phyloP scores from a whole-genome alignment of 768 basidiomycete genomes.

The Suillus lakei region DNA sequence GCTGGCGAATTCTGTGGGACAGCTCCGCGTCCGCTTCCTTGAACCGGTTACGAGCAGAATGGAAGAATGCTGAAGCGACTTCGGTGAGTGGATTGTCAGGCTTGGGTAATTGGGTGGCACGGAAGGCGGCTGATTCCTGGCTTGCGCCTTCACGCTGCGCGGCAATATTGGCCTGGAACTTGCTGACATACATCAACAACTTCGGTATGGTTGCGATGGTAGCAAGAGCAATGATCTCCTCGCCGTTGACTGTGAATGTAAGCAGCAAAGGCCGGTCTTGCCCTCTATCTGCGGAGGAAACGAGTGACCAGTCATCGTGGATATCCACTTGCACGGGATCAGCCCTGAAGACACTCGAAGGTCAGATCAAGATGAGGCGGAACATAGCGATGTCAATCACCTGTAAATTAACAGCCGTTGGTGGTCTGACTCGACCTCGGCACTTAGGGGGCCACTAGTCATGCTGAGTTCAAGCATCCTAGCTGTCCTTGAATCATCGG shows the following conservation, averaged over 20 bases:
- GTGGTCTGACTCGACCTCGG: slow-evolving; percentile 75
- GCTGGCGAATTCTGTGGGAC: slow-evolving; percentile 68
- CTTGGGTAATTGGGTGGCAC: slow-evolving; percentile 69
- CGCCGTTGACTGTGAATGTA: slow-evolving; percentile 76
- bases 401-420: slow-evolving; percentile 76
- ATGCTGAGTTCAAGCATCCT: slow-evolving; percentile 76
- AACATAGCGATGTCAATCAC: slow-evolving; percentile 44
- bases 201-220: slow-evolving; percentile 81
- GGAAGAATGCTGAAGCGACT: slow-evolving; percentile 85
- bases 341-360: slow-evolving; percentile 49
- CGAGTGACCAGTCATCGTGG: slow-evolving; percentile 80
- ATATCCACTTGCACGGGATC: slow-evolving; percentile 79
- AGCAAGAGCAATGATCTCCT: slow-evolving; percentile 66
- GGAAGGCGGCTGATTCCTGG: slow-evolving; percentile 78
- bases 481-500: slow-evolving; percentile 38
- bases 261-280: slow-evolving; percentile 63
- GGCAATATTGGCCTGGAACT: slow-evolving; percentile 74
- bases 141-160: slow-evolving; percentile 77
- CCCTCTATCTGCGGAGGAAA: slow-evolving; percentile 42
- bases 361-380: slow-evolving; percentile 6
- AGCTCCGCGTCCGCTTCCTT: slow-evolving; percentile 67
- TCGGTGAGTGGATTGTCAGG: slow-evolving; percentile 82
- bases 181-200: slow-evolving; percentile 72
- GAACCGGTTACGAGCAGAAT: slow-evolving; percentile 72
- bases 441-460: slow-evolving; percentile 71